Evolutionary conservation across 2,329 filamentous ascomycete genomes (phyloP).

Genomic region (Fusarium ambrosium): DNA sequence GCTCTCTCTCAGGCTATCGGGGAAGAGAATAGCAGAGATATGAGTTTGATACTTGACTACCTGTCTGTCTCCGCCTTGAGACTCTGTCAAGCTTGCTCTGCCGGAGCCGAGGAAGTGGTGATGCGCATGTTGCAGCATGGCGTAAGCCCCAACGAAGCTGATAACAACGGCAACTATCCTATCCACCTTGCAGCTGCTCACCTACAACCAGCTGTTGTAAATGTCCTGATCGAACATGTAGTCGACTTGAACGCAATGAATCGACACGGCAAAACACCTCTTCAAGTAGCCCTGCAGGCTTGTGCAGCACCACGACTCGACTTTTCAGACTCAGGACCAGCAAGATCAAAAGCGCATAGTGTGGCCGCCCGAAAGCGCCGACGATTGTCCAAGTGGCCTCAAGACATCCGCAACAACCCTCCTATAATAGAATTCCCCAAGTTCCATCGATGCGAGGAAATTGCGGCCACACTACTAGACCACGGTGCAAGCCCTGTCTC

Average conservation of each 20-base stretch:
- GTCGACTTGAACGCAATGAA: background rate
- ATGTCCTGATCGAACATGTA: background rate
- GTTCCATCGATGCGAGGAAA: background rate
- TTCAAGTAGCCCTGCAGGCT: background rate
- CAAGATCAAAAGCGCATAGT: no score
- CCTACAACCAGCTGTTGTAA: constrained; percentile 1
- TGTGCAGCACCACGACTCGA: constrained; percentile 3
- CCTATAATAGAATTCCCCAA: background rate
- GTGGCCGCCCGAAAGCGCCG: background rate
- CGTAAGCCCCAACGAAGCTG: background rate
- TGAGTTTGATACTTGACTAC: background rate
- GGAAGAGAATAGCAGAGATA: background rate
- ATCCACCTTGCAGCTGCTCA: constrained; percentile 6
- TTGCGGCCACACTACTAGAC: background rate
- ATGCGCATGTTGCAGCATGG: constrained; percentile 3
- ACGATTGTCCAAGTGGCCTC: background rate
- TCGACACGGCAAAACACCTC: background rate
- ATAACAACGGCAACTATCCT: background rate
- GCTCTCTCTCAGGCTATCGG: background rate
- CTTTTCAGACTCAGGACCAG: background rate
- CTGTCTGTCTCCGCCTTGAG: background rate
- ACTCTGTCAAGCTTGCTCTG: background rate
- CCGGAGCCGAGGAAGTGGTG: background rate
- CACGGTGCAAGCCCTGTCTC: background rate
- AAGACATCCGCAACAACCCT: background rate